Conservation (phyloP, 129 eudicot species). For the Escallonia herrerae region DNA sequence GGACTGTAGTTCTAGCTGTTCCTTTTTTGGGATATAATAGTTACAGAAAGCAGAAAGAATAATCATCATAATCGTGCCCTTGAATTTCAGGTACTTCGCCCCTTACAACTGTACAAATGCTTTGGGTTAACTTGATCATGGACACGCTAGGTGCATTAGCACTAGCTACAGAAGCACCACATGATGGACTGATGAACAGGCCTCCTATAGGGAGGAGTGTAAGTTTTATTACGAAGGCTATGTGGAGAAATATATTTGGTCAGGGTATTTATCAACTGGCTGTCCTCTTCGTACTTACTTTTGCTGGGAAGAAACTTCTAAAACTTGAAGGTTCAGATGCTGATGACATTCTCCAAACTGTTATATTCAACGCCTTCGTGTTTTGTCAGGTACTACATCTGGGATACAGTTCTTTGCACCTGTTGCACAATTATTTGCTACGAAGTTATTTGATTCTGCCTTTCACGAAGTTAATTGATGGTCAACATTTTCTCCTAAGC, state of each 20-base stretch:
- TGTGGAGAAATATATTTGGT: constrained; percentile 92
- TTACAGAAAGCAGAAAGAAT: background rate
- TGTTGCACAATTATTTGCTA: background rate
- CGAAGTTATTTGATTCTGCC: too few species aligned
- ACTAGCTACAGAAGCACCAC: constrained; percentile 88
- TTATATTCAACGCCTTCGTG: constrained; percentile 93
- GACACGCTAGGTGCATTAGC: constrained; percentile 93
- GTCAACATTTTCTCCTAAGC: too few species aligned
- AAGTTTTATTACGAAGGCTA: constrained; percentile 66
- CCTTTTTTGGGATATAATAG: background rate
- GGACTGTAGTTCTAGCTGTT: background rate
- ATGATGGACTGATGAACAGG: constrained; percentile 73
- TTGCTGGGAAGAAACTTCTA: constrained; percentile 56
- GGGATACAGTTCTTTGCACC: background rate
- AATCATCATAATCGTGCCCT: background rate
- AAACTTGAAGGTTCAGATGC: constrained; percentile 57
- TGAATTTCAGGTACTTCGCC: constrained; percentile 69
- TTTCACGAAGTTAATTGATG: too few species aligned
- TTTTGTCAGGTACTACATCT: constrained; percentile 72
- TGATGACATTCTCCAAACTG: constrained; percentile 49
- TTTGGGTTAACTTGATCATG: constrained; percentile 95
- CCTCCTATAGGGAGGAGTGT: constrained; percentile 56
- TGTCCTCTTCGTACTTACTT: constrained; percentile 55
- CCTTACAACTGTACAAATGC: constrained; percentile 88
- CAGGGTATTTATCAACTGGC: constrained; percentile 80